Evolutionary conservation across 768 basidiomycete genomes (phyloP), one percentile per base, ranked within the genome.

Genomic region (Fibroporia radiculosa): DNA sequence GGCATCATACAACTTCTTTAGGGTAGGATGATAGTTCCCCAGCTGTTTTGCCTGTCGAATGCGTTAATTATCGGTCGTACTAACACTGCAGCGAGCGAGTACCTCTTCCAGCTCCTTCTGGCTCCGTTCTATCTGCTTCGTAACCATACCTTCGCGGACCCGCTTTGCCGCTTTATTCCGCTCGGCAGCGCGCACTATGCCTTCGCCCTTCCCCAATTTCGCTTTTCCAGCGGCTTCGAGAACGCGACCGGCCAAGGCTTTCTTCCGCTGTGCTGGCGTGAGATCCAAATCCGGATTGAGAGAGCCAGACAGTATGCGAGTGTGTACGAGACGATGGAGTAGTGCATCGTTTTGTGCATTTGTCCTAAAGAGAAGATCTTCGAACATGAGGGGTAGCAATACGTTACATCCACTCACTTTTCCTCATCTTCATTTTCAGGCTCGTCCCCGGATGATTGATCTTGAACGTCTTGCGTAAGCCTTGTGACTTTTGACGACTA

Each of bases 401-500:
- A 29, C 12, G 24, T 45, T 37, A 40, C 23, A 18, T 3, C 41
- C 18, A 40, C 63, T 27, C 57, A 81, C 81, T 65, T 62, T 51
- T 84, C 82, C 16, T 80, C 74, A 10, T 62, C 62, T 35, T 75
- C 78, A n/a, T 66, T 66, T 1, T 62, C 65, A 14, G 61, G 48
- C 11, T 60, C 54, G 43, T 60, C 63, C 33, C 54, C 47, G 40
- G 60, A 12, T 4, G 33, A 45, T 7, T 52, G 22, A 25, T 49
- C 50, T 11, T 56, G 44, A 1, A 53, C 42, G 25, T 71, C 67
- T 45, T 68, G 56, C 20, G 69, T 71, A 23, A 89, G 48, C 54
- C 78, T 82, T 16, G 75, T 71, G 19, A 87, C 74, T 65, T 83
- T 90, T 19, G 89, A 87, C 3, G 88, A 92, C 88, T 89, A 48